Evolutionary conservation across 2,329 filamentous ascomycete genomes (phyloP).

Genomic region (Raffaelea arxii): DNA sequence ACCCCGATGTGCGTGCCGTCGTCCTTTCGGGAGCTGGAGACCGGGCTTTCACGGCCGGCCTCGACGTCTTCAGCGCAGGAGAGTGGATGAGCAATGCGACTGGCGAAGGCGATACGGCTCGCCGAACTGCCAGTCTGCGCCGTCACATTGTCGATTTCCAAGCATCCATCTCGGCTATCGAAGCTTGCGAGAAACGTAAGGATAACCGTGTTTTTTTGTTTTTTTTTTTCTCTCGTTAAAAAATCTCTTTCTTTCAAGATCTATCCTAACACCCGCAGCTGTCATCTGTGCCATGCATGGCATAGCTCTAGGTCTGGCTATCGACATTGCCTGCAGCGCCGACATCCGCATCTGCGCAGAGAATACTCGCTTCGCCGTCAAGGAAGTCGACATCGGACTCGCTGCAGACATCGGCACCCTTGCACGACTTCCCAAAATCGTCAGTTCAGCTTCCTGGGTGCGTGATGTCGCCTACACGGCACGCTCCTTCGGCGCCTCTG

Average conservation of each 20-base stretch:
- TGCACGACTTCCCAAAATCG: slow-evolving; percentile 61
- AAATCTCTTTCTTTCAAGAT: background rate
- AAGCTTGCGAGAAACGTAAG: slow-evolving; percentile 81
- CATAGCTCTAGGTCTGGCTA: slow-evolving; percentile 65
- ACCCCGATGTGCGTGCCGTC: slow-evolving; percentile 65
- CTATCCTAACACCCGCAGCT: slow-evolving; percentile 31
- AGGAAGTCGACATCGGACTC: slow-evolving; percentile 75
- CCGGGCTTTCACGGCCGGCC: slow-evolving; percentile 73
- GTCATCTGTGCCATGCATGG: slow-evolving; percentile 78
- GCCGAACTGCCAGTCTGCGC: slow-evolving; percentile 52
- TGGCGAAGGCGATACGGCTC: slow-evolving; percentile 38
- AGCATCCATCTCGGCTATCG: slow-evolving; percentile 62
- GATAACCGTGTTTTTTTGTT: slow-evolving; percentile 10
- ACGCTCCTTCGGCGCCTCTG: slow-evolving; percentile 56
- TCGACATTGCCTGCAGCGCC: slow-evolving; percentile 61
- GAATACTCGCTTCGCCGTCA: slow-evolving; percentile 57
- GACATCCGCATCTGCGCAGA: slow-evolving; percentile 59
- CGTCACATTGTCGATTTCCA: slow-evolving; percentile 74
- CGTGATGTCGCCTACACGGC: slow-evolving; percentile 70
- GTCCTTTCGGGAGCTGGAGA: slow-evolving; percentile 74
- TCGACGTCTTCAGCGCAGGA: slow-evolving; percentile 69
- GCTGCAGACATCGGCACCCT: slow-evolving; percentile 73
- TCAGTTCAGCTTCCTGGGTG: slow-evolving; percentile 63
- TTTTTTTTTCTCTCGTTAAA: background rate
- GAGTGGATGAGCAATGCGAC: slow-evolving; percentile 36